Percentiles rank a stretch among this genome's conserved stretches.
Conservation (phyloP, 306 rosid species). For the Echinosophora koreensis region DNA sequence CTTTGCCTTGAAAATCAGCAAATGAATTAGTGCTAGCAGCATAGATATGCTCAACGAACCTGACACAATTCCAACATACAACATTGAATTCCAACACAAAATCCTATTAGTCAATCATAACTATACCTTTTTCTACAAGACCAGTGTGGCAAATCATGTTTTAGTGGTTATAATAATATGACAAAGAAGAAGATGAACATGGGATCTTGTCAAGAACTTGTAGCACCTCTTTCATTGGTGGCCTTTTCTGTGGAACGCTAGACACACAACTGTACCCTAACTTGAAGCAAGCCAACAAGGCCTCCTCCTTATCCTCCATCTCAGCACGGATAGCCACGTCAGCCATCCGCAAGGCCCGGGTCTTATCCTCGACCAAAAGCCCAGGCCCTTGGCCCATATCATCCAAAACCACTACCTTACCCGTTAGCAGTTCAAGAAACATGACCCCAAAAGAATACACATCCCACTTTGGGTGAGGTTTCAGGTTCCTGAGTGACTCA, state of each 20-base stretch:
- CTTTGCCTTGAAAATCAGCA: conserved; percentile 40
- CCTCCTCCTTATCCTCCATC: conserved; percentile 89
- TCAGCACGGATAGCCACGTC: conserved; percentile 80
- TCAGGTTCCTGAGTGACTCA: conserved; percentile 77
- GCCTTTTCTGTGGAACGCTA: conserved; percentile 84
- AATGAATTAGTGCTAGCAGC: conserved; percentile 41
- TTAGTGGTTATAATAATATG: conserved; percentile 60
- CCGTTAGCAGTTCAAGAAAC: conserved; percentile 82
- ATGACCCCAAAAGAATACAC: conserved; percentile 90
- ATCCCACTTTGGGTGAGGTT: conserved; percentile 92
- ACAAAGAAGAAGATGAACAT: conserved; percentile 53
- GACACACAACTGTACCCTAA: conserved; percentile 85
- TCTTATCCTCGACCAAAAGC: conserved; percentile 65
- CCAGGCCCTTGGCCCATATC: conserved; percentile 77
- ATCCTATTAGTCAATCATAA: conserved; percentile 56
- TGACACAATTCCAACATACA: conserved; percentile 45
- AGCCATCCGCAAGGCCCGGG: conserved; percentile 78
- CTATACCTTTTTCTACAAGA: conserved; percentile 69
- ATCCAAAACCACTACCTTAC: conserved; percentile 79
- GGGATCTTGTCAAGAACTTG: conserved; percentile 86
- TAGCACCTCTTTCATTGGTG: conserved; percentile 84
- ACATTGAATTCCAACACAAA: conserved; percentile 42
- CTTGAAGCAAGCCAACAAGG: conserved; percentile 70
- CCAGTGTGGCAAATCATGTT: conserved; percentile 37
- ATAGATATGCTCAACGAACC: conserved; percentile 42